A percentile compares a stretch with the other conserved stretches of the same genome.
Conservation (phyloP, 2,329 filamentous ascomycete species). For the Fusarium albosuccineum region DNA sequence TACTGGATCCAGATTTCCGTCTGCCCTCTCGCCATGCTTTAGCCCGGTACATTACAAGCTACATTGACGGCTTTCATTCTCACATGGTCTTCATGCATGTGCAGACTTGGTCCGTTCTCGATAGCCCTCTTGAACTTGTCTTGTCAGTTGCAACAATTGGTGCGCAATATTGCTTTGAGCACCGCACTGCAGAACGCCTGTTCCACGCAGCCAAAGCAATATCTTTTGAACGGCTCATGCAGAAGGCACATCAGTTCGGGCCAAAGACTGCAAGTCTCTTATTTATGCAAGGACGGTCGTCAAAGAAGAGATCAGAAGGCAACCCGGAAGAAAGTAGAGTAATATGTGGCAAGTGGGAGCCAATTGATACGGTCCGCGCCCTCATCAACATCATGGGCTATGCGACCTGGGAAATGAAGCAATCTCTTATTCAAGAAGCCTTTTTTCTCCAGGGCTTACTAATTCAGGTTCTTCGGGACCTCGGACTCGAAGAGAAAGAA, state of each 20-base stretch:
- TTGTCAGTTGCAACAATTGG: slow-evolving; percentile 52
- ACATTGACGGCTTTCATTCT: slow-evolving; percentile 54
- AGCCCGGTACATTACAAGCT: slow-evolving; percentile 53
- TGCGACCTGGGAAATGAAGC: slow-evolving; percentile 54
- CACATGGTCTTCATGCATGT: slow-evolving; percentile 56
- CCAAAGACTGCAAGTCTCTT: slow-evolving; percentile 29
- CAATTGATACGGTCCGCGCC: slow-evolving; percentile 50
- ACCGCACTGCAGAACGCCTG: slow-evolving; percentile 50
- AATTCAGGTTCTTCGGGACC: slow-evolving; percentile 50
- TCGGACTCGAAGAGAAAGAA: slow-evolving; percentile 48
- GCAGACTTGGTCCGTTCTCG: slow-evolving; percentile 50
- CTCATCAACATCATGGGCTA: slow-evolving; percentile 55
- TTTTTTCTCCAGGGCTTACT: slow-evolving; percentile 52
- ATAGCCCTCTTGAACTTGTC: slow-evolving; percentile 50
- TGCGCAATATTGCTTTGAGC: slow-evolving; percentile 56
- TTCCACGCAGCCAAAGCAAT: slow-evolving; percentile 52
- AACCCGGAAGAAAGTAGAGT: neutral
- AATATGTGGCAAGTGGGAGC: slow-evolving; percentile 1
- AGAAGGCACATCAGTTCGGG: slow-evolving; percentile 38
- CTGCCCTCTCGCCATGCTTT: slow-evolving; percentile 54
- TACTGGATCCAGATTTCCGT: slow-evolving; percentile 48
- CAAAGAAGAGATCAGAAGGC: neutral
- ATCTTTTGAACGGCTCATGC: slow-evolving; percentile 47
- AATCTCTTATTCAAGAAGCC: slow-evolving; percentile 50
- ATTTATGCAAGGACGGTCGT: neutral